Evolutionary conservation across 345 rosid species (phyloP).

Genomic region (Rhodomyrtus tomentosa): DNA sequence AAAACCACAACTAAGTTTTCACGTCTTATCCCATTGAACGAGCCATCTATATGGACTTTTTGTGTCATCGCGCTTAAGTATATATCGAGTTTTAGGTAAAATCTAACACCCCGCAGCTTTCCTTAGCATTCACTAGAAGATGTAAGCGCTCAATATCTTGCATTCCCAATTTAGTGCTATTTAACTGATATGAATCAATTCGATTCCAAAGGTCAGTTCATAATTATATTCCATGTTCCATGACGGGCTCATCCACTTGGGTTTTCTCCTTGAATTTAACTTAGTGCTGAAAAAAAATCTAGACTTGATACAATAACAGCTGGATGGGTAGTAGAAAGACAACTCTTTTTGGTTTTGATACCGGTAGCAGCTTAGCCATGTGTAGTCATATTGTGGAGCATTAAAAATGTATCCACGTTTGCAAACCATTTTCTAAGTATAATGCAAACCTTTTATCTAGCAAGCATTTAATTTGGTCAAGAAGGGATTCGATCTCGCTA

Average conservation of each 20-base stretch:
- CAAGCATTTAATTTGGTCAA: neutral
- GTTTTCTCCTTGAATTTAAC: neutral
- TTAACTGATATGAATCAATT: neutral
- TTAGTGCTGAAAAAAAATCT: neutral
- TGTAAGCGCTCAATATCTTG: neutral
- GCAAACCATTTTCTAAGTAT: neutral
- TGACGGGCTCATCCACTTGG: neutral
- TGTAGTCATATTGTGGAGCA: neutral
- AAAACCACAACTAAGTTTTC: neutral
- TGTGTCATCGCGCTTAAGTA: neutral
- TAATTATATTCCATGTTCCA: neutral
- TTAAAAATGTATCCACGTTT: neutral
- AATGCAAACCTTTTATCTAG: neutral
- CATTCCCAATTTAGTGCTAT: neutral
- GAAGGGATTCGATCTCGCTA: neutral
- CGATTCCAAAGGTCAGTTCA: neutral
- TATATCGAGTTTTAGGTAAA: neutral
- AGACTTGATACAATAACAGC: neutral
- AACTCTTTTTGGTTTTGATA: neutral
- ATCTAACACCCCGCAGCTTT: neutral
- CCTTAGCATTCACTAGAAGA: neutral
- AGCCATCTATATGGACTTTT: neutral
- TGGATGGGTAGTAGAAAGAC: neutral
- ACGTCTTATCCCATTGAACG: neutral
- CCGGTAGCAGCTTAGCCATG: neutral